Evolutionary conservation across 2,329 filamentous ascomycete genomes (phyloP).

Genomic region (Fusarium illudens): DNA sequence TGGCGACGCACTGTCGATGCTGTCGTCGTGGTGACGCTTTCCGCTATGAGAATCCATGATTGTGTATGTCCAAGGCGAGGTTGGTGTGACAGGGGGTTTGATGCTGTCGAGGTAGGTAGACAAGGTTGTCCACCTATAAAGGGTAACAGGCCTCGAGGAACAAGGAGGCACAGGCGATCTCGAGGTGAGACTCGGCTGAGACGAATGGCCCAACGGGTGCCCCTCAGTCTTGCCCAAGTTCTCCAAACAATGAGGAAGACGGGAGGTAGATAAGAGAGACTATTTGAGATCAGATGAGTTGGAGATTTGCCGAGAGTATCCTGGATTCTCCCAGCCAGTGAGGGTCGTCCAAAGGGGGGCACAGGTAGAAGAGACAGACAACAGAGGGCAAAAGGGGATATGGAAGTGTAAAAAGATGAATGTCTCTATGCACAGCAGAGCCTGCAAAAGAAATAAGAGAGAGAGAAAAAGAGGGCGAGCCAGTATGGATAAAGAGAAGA

Average conservation of each 20-base stretch:
- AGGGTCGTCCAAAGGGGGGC: slow-evolving; percentile 24
- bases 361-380: slow-evolving; percentile 9
- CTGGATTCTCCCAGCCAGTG: slow-evolving; percentile 28
- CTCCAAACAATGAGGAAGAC: background rate
- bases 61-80: slow-evolving; percentile 7
- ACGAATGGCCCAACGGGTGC: background rate
- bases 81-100: background rate
- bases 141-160: background rate
- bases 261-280: slow-evolving; percentile 12
- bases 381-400: background rate
- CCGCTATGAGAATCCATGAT: slow-evolving; percentile 33
- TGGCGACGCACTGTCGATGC: slow-evolving; percentile 28
- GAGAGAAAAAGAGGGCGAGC: slow-evolving; percentile 4
- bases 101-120: slow-evolving; percentile 9
- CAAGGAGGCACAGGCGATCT: background rate
- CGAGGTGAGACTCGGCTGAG: background rate
- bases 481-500: background rate
- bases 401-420: background rate
- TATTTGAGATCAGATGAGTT: slow-evolving; percentile 35
- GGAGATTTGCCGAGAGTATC: slow-evolving; percentile 29
- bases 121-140: slow-evolving; percentile 7
- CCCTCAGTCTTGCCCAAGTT: background rate
- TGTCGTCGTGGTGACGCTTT: slow-evolving; percentile 37
- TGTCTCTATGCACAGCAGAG: background rate
- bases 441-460: background rate